phyloP scores from a whole-genome alignment of 305 asterid genomes.

The Fraxinus albicans region DNA sequence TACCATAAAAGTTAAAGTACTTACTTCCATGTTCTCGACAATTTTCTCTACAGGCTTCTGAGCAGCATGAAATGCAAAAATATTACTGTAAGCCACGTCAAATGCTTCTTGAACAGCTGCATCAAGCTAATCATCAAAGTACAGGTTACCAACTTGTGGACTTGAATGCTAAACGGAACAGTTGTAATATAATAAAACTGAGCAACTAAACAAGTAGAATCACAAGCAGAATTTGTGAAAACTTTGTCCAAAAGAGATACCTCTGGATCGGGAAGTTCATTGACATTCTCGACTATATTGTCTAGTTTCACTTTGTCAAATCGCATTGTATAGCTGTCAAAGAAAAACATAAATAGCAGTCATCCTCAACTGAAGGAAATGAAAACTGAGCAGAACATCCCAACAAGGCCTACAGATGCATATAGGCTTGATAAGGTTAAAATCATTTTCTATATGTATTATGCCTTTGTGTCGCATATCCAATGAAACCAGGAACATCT shows the following conservation, averaged over 20 bases:
- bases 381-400: constrained; percentile 1
- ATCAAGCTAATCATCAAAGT: constrained; percentile 59
- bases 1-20: constrained; percentile 24
- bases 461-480: background rate
- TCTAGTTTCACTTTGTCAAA: constrained; percentile 86
- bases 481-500: background rate
- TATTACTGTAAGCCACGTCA: constrained; percentile 91
- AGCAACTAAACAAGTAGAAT: constrained; percentile 1
- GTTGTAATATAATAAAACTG: background rate
- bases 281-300: constrained; percentile 61
- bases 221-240: background rate
- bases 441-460: background rate
- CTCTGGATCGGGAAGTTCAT: constrained; percentile 82
- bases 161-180: constrained; percentile 10
- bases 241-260: constrained; percentile 35
- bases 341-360: background rate
- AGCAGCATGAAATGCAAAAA: constrained; percentile 83
- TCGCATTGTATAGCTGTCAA: constrained; percentile 66
- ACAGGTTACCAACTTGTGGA: constrained; percentile 14
- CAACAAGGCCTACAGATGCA: background rate
- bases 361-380: background rate
- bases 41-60: constrained; percentile 80
- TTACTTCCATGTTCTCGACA: constrained; percentile 90
- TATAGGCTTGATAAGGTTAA: background rate
- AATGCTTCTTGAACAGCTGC: constrained; percentile 82